A percentile compares a stretch with the other conserved stretches of the same genome.
Conservation (phyloP, 371 early-diverging fungal species). For the Nematocida sp. region DNA sequence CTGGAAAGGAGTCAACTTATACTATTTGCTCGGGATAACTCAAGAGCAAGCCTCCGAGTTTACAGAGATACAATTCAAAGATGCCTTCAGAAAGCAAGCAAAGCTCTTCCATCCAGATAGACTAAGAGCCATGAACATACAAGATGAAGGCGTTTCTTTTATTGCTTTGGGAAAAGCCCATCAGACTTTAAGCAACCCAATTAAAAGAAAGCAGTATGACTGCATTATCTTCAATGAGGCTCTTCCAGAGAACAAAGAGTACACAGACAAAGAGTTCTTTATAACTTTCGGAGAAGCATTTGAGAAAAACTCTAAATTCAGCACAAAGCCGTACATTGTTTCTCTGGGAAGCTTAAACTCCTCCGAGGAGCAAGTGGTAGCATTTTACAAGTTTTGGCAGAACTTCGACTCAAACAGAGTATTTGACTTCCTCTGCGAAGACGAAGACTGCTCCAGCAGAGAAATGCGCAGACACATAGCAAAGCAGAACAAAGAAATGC, state of each 20-base stretch:
- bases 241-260: conserved; percentile 68
- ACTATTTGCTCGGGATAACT: conserved; percentile 62
- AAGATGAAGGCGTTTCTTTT: conserved; percentile 58
- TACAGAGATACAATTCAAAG: conserved; percentile 44
- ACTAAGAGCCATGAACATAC: conserved; percentile 5
- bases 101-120: conserved; percentile 63
- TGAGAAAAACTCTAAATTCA: conserved; percentile 76
- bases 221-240: conserved; percentile 77
- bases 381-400: conserved; percentile 89
- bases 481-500: conserved; percentile 55
- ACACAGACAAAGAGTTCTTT: conserved; percentile 78
- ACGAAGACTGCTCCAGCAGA: conserved; percentile 69
- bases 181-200: conserved; percentile 81
- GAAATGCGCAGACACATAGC: conserved; percentile 54
- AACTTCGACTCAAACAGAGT: conserved; percentile 89
- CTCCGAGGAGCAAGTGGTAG: conserved; percentile 75
- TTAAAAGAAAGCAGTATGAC: conserved; percentile 86
- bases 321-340: conserved; percentile 77
- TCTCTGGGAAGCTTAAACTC: conserved; percentile 72
- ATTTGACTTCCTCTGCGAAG: conserved; percentile 91
- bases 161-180: conserved; percentile 69
- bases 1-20: conserved; percentile 62
- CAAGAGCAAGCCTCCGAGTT: conserved; percentile 41
- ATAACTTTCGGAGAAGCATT: conserved; percentile 78
- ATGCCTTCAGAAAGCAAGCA: conserved; percentile 52